Conservation (phyloP, 257 asterid genomes). For the Fraxinus pennsylvanica region DNA sequence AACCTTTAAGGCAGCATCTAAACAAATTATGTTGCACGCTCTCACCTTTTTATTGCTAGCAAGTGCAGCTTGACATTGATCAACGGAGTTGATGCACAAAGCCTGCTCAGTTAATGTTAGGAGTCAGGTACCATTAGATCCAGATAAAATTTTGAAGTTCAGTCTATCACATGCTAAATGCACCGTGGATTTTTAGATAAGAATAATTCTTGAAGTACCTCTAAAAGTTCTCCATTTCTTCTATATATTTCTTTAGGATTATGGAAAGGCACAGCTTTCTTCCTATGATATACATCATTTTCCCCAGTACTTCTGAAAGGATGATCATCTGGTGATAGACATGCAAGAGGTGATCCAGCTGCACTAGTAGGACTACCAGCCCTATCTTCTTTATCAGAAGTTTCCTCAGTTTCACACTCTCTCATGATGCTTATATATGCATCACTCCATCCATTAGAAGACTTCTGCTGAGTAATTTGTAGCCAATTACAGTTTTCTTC, state of each 20-base stretch:
- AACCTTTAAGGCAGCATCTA: slow-evolving; percentile 22
- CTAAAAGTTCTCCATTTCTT: slow-evolving; percentile 91
- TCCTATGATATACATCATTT: slow-evolving; percentile 41
- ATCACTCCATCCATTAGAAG: slow-evolving; percentile 65
- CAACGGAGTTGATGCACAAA: slow-evolving; percentile 73
- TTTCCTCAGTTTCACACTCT: slow-evolving; percentile 67
- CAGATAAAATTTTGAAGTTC: background rate
- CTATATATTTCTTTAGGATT: slow-evolving; percentile 70
- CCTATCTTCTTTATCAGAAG: slow-evolving; percentile 62
- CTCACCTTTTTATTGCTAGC: slow-evolving; percentile 90
- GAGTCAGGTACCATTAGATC: slow-evolving; percentile 17
- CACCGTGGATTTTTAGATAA: slow-evolving; percentile 14
- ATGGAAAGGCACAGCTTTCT: slow-evolving; percentile 64
- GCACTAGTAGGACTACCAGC: slow-evolving; percentile 59
- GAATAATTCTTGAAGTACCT: slow-evolving; percentile 49
- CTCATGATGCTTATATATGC: slow-evolving; percentile 60
- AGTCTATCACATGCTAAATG: background rate
- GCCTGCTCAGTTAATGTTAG: slow-evolving; percentile 55
- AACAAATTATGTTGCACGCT: slow-evolving; percentile 27
- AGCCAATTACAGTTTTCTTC: slow-evolving; percentile 55
- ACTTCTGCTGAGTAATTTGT: slow-evolving; percentile 54
- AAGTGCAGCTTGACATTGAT: slow-evolving; percentile 83
- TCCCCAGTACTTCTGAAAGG: slow-evolving; percentile 68
- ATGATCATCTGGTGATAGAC: slow-evolving; percentile 79
- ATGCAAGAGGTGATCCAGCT: slow-evolving; percentile 86